Evolutionary conservation across 2,329 filamentous ascomycete species (phyloP).

Genomic region (Fusarium bactridioides): DNA sequence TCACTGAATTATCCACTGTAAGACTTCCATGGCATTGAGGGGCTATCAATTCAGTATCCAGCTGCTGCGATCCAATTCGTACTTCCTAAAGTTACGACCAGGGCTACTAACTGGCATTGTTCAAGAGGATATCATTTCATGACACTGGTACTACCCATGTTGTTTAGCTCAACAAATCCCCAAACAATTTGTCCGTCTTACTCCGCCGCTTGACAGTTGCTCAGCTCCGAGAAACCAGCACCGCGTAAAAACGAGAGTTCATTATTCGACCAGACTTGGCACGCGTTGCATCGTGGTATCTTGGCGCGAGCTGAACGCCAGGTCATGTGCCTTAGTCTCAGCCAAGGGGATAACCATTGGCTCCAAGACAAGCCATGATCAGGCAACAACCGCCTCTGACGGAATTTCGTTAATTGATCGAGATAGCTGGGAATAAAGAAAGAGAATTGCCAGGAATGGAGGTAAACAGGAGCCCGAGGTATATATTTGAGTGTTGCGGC

Average conservation of each 20-base stretch:
- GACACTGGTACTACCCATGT: background rate
- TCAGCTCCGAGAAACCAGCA: background rate
- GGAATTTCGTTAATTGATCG: background rate
- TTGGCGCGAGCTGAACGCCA: constrained; percentile 32
- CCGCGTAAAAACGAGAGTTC: constrained; percentile 7
- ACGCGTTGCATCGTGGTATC: constrained; percentile 17
- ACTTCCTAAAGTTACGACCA: background rate
- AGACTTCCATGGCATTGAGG: background rate
- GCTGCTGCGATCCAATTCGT: background rate
- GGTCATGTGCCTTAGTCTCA: constrained; percentile 36
- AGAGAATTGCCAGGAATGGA: background rate
- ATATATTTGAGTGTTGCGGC: constrained; percentile 23
- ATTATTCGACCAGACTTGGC: constrained; percentile 19
- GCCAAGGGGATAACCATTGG: constrained; percentile 16
- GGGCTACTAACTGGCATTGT: too few species aligned
- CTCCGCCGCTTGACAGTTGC: background rate
- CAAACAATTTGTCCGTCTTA: background rate
- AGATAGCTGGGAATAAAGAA: background rate
- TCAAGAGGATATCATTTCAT: background rate
- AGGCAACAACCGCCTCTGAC: constrained; percentile 36
- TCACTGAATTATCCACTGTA: too few species aligned
- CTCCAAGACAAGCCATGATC: constrained; percentile 24
- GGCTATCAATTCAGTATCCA: background rate
- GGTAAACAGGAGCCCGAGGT: background rate
- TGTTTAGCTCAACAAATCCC: background rate